A percentile compares a stretch with the other conserved stretches of the same genome.
Evolutionary conservation across 257 asterid species (phyloP).

Genomic region (Solanum clarkiae): DNA sequence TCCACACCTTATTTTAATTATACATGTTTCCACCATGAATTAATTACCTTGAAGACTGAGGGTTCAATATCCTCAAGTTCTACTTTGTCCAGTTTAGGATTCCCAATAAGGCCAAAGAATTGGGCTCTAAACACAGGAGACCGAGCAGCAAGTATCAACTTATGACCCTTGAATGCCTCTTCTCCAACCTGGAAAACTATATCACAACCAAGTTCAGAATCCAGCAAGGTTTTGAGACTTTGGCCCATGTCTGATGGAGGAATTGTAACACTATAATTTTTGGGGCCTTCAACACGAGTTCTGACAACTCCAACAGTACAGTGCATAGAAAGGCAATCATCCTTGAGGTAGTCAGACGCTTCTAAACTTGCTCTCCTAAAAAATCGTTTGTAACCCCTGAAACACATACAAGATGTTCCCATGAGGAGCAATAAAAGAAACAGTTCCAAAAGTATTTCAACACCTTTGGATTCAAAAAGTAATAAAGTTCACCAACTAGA

Average conservation of each 20-base stretch:
- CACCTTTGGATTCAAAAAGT: not conserved
- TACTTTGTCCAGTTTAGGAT: slow-evolving; percentile 44
- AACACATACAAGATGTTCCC: slow-evolving; percentile 9
- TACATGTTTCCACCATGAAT: not conserved
- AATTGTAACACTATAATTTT: slow-evolving; percentile 32
- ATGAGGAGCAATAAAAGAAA: not conserved
- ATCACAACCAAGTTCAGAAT: slow-evolving; percentile 65
- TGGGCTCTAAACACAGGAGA: slow-evolving; percentile 95
- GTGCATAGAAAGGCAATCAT: slow-evolving; percentile 73
- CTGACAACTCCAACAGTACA: slow-evolving; percentile 96
- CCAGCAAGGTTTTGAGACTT: slow-evolving; percentile 53
- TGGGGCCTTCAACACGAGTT: slow-evolving; percentile 83
- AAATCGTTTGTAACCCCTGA: slow-evolving; percentile 94
- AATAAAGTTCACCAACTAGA: not conserved
- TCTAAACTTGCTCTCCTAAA: slow-evolving; percentile 63
- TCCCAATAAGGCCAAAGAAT: slow-evolving; percentile 76
- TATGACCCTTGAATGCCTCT: slow-evolving; percentile 78
- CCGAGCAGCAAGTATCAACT: slow-evolving; percentile 84
- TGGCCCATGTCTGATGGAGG: slow-evolving; percentile 87
- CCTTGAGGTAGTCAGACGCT: slow-evolving; percentile 80
- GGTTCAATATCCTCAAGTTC: slow-evolving; percentile 82
- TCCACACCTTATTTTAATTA: not conserved
- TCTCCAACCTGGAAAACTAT: slow-evolving; percentile 62
- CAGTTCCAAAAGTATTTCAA: not conserved
- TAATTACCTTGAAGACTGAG: slow-evolving; percentile 57